Evolutionary conservation across 1,284 basidiomycete species (phyloP), one percentile per base, ranked within the genome.

Genomic region (Melampsora larici-populina): DNA sequence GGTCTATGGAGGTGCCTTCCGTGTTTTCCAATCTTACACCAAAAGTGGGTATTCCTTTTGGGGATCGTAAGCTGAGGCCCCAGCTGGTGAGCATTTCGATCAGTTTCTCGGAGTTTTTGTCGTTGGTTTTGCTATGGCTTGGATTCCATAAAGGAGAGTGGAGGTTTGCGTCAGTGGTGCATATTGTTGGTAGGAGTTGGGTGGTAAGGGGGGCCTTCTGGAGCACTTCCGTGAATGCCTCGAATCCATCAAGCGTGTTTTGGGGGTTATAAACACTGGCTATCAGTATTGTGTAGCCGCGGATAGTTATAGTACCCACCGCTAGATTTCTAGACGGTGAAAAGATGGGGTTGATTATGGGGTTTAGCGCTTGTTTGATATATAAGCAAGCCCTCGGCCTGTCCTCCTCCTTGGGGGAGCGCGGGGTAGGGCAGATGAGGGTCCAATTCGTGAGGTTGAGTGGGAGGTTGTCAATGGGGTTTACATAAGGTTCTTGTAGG

Each of bases 21-120:
- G 49, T 55, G n/a, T n/a, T 26, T 5, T 11, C 21, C 11, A 21
- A 49, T 11, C 48, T 4, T 2, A 46, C 31, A 9, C 29, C 21
- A 51, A 71, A 71, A 8, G 55, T 62, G 24, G 55, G 70, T 17
- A 43, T 29, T 24, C 70, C 70, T 63, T 13, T 49, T 49, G 48
- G 48, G 21, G 48, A 49, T 11, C 21, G 48, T 49, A 49, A 21
- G 11, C 21, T 11, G 21, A 49, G 48, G 48, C 48, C 21, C 48
- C 48, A 49, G 11, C 21, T 49, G 11, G 48, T 49, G 11, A 49
- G 11, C 21, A 49, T 11, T 11, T 49, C 48, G 21, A 49, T 49
- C 11, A 49, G 48, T 49, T 49, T 49, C 11, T 21, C 48, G 21
- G 48, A 11, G 11, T 11, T 11, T 49, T 49, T 49, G 48, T 49